Evolutionary conservation across 371 early-diverging fungal species (phyloP), one percentile per base, ranked within the genome.

Genomic region (Haplosporangium sp.): DNA sequence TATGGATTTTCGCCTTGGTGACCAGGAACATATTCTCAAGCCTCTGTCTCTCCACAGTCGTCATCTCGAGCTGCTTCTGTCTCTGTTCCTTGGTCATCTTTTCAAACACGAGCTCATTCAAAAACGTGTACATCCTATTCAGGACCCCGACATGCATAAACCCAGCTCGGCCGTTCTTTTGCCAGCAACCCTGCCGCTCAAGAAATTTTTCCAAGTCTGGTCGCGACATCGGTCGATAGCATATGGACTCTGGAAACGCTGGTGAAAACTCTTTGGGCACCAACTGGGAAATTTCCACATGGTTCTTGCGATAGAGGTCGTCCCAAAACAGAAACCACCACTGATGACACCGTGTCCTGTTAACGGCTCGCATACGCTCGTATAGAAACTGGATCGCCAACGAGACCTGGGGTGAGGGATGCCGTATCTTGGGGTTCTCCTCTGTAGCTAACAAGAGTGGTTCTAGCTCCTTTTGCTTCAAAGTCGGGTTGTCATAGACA

Each of bases 271-370:
- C 83, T 0, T 63, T 59, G 14, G 84, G 76, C 6, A 65, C 55
- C n/a, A 89, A 60, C 64, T 83, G 73, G 8, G 64, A 64, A 3
- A 87, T 83, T 21, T 82, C 77, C 11, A 63, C 66, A 21, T 74
- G 77, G 64, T 89, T 87, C 50, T 87, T 81, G 10, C 90, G 80
- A 58, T 86, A 89, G 6, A 89, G 64, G 55, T 89, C 90, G 59
- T 89, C 90, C 87, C 87, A 89, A 62, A 89, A 89, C 38, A 89
- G 63, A 54, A 86, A 89, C 90, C 90, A 89, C 82, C 83, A 84
- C 50, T 80, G 84, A 64, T 82, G 85, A 21, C 75, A 81, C 18
- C 72, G 59, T 2, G 79, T 81, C 59, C 72, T 59, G 63, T 79
- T 72, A 2, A 85, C 82, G 0, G 69, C 60, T 9, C 82, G 73